A percentile compares a stretch with the other conserved stretches of the same genome.
Evolutionary conservation across 1,139 yeast species (phyloP).

Genomic region (Hansenula lynferdii): DNA sequence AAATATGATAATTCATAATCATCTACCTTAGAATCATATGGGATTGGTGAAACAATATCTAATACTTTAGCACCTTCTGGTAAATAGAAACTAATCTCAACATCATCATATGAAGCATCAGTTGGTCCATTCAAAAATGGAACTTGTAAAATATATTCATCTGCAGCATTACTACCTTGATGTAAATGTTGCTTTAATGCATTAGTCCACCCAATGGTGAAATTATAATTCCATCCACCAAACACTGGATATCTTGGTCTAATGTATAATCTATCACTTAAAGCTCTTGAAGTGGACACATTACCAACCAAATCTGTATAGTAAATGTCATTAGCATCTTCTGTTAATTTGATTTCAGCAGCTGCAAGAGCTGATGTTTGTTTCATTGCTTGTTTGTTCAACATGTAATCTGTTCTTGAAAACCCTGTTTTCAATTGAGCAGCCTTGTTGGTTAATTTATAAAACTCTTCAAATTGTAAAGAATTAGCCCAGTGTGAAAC

Average conservation of each 20-base stretch:
- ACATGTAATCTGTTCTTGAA: constrained; percentile 73
- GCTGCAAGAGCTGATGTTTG: constrained; percentile 29
- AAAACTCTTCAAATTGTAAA: constrained; percentile 73
- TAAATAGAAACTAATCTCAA: constrained; percentile 58
- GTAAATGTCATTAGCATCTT: constrained; percentile 56
- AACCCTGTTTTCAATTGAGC: constrained; percentile 67
- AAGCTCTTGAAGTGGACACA: constrained; percentile 73
- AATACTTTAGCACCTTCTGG: constrained; percentile 84
- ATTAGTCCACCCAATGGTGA: constrained; percentile 89
- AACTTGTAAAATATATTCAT: constrained; percentile 56
- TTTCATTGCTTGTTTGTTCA: constrained; percentile 40
- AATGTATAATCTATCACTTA: constrained; percentile 47
- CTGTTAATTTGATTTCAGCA: constrained; percentile 49
- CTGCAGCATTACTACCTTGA: constrained; percentile 29
- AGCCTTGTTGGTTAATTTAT: constrained; percentile 73
- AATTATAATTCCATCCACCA: constrained; percentile 96
- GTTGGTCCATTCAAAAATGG: constrained; percentile 73
- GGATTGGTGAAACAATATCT: constrained; percentile 55
- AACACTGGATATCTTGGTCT: constrained; percentile 89
- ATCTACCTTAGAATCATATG: constrained; percentile 32
- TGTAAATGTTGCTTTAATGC: constrained; percentile 50
- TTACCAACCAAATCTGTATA: constrained; percentile 89
- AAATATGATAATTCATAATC: constrained; percentile 58
- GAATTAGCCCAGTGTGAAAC: constrained; percentile 69
- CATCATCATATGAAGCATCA: constrained; percentile 63